A percentile compares a stretch with the other conserved stretches of the same genome.
Evolutionary conservation across 805 yeast genomes (phyloP).

Genomic region (Candida maesae): DNA sequence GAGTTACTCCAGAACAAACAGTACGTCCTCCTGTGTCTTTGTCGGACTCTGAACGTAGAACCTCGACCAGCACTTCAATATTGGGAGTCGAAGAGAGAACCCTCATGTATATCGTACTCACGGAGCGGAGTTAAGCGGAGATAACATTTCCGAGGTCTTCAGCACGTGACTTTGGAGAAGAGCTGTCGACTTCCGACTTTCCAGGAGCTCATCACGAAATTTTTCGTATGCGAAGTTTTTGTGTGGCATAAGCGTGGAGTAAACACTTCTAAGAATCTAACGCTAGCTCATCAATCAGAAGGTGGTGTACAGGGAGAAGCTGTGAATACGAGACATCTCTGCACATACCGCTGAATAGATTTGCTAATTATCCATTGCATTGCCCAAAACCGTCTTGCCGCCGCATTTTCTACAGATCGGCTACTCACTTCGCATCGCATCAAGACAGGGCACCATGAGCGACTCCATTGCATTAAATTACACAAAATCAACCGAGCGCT

Average conservation of each 20-base stretch:
- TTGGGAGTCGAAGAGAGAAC: no score
- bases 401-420: not conserved
- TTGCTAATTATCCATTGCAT: no score
- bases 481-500: constrained; percentile 15
- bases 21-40: no score
- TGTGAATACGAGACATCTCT: not conserved
- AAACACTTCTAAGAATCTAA: not conserved
- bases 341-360: not conserved
- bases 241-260: not conserved
- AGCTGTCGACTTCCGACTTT: not conserved
- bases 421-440: not conserved
- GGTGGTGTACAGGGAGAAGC: not conserved
- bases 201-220: not conserved
- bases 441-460: constrained; percentile 18
- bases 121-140: no score
- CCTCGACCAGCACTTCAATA: no score
- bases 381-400: no score
- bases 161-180: no score
- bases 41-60: no score
- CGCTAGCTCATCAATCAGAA: not conserved
- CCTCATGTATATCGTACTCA: no score
- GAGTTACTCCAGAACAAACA: no score
- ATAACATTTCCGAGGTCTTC: no score
- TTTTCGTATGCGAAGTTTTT: not conserved
- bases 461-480: constrained; percentile 25